phyloP scores from a whole-genome alignment of 768 basidiomycete species.

The Cyclocybe cylindracea region DNA sequence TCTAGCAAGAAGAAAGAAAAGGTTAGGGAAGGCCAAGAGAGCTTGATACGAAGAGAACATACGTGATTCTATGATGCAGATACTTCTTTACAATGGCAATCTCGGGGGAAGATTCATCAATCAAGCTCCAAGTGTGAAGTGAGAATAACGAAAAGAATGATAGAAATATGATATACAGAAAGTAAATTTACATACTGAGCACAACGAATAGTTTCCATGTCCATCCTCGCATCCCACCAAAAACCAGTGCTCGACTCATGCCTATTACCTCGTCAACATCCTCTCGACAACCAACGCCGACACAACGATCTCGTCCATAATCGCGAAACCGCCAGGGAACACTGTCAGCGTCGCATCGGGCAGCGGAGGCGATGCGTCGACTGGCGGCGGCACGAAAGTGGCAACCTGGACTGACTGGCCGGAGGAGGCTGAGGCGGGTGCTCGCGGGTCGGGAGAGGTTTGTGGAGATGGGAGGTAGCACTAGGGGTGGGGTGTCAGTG shows the following conservation, averaged over 20 bases:
- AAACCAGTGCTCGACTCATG: background rate
- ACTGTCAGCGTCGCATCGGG: conserved; percentile 45
- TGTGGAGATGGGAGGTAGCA: conserved; percentile 4
- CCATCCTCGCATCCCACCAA: too few species aligned
- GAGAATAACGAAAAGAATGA: too few species aligned
- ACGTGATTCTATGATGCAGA: too few species aligned
- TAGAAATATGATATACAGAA: background rate
- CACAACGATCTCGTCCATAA: conserved; percentile 46
- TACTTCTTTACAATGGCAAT: too few species aligned
- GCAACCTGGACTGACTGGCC: conserved; percentile 35
- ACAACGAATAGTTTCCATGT: too few species aligned
- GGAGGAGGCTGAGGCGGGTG: conserved; percentile 15
- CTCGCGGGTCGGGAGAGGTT: background rate
- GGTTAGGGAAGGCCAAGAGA: too few species aligned
- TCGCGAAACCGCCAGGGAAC: conserved; percentile 44
- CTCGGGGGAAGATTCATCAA: too few species aligned
- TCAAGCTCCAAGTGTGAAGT: too few species aligned
- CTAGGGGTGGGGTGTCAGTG: background rate
- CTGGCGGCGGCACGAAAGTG: conserved; percentile 46
- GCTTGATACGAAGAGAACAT: too few species aligned
- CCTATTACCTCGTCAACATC: conserved; percentile 28
- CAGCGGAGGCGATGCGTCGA: conserved; percentile 47
- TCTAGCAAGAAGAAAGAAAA: too few species aligned
- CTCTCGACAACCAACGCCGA: conserved; percentile 44
- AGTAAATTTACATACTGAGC: background rate